Evolutionary conservation across 1,139 yeast species (phyloP).

Genomic region (Zygosaccharomyces pseudobailii): DNA sequence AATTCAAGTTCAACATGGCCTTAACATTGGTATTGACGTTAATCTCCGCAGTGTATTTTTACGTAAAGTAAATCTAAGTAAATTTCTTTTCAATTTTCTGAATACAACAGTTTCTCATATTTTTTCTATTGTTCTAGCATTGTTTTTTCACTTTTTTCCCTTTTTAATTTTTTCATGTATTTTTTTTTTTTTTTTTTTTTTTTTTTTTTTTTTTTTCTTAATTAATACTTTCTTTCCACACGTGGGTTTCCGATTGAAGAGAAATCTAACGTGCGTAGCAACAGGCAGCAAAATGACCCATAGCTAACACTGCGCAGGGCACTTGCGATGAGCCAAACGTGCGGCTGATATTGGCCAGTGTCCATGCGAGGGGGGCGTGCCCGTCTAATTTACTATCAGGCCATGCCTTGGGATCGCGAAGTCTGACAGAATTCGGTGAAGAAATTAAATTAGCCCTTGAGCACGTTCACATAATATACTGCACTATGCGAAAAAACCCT

Average conservation of each 20-base stretch:
- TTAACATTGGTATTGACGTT: conserved; percentile 16
- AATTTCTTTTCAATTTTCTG: not conserved
- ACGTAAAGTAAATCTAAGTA: conserved; percentile 1
- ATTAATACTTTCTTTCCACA: not conserved
- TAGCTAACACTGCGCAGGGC: not conserved
- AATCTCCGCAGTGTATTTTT: conserved; percentile 14
- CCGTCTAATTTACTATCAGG: not conserved
- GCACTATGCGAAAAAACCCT: not conserved
- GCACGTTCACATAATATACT: not conserved
- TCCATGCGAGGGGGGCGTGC: not conserved
- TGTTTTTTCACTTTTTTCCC: not conserved
- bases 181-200: not conserved
- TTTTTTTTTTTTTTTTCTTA: not conserved
- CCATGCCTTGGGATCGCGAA: not conserved
- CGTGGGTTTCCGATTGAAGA: not conserved
- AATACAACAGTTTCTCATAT: not conserved
- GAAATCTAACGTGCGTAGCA: not conserved
- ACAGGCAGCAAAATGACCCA: not conserved
- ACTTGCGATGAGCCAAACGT: not conserved
- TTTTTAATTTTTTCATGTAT: not conserved
- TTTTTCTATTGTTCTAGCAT: not conserved
- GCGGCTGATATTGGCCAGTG: not conserved
- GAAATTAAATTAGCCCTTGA: not conserved
- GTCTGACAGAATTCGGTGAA: not conserved
- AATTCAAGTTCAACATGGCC: conserved; percentile 26